These are phyloP conservation scores for Myxozyma udenii DNA, from an alignment of 805 yeast genomes.

Conservation along the genomic window DNA sequence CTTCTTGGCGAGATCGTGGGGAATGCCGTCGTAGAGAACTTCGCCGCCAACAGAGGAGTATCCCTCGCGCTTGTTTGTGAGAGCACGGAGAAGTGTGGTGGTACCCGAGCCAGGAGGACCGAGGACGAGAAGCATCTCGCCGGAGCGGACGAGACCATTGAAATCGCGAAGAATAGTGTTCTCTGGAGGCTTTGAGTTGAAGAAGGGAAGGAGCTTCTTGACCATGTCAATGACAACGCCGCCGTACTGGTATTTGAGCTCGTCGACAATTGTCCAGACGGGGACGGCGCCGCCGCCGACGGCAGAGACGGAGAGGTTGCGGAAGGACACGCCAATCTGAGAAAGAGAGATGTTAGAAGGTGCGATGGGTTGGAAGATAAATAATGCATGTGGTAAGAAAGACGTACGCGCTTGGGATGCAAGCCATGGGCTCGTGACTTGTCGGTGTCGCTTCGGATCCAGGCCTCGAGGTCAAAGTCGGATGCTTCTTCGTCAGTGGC, in stretches of 20 bases:
- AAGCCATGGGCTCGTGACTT: constrained; percentile 16
- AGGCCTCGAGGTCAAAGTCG: constrained; percentile 24
- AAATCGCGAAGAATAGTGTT: constrained; percentile 33
- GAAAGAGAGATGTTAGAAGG: not conserved
- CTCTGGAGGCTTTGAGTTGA: constrained; percentile 17
- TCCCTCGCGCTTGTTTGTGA: constrained; percentile 46
- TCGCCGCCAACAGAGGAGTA: constrained; percentile 48
- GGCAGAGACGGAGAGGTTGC: constrained; percentile 22
- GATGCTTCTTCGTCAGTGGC: not conserved
- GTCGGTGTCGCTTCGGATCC: constrained; percentile 25
- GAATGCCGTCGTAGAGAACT: constrained; percentile 59
- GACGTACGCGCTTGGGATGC: constrained; percentile 19
- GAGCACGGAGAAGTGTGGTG: constrained; percentile 44
- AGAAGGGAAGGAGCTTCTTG: constrained; percentile 7
- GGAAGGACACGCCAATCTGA: constrained; percentile 25
- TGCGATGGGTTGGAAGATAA: not conserved
- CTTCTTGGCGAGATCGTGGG: constrained; percentile 56
- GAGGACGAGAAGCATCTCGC: constrained; percentile 66
- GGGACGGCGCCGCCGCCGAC: constrained; percentile 17
- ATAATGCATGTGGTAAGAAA: too few species aligned
- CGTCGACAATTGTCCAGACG: constrained; percentile 17
- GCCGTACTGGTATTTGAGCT: constrained; percentile 9
- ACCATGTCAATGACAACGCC: constrained; percentile 3
- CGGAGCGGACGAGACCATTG: constrained; percentile 50
- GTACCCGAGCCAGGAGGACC: constrained; percentile 78